These are phyloP conservation scores for Hyparrhenia diplandra DNA, from an alignment of 176 grass and related monocot genomes.

Conservation along the genomic window DNA sequence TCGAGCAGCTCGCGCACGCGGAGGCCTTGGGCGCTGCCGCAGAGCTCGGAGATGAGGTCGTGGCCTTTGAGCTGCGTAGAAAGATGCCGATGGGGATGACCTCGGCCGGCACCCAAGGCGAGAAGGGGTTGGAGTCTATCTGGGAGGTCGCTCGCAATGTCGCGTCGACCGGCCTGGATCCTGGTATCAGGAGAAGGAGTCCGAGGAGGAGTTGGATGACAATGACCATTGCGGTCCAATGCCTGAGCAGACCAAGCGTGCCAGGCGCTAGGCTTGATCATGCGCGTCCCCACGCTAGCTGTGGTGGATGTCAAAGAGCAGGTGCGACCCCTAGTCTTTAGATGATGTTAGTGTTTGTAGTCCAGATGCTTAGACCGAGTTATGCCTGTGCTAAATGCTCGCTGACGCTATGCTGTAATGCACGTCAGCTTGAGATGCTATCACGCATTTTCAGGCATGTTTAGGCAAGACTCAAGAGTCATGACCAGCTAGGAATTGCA, in stretches of 20 bases:
- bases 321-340: too few relatives aligned
- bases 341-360: too few relatives aligned
- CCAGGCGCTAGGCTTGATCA: background rate
- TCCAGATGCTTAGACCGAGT: too few relatives aligned
- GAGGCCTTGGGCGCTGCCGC: background rate
- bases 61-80: too few relatives aligned
- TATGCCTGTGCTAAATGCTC: too few relatives aligned
- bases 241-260: background rate
- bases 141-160: background rate
- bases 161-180: background rate
- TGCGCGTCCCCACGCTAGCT: background rate
- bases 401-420: too few relatives aligned
- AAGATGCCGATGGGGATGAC: background rate
- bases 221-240: too few relatives aligned
- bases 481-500: background rate
- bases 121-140: background rate
- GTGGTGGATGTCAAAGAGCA: background rate
- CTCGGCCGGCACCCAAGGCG: too few relatives aligned
- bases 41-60: background rate
- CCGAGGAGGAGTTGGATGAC: background rate
- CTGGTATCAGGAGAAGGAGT: too few relatives aligned
- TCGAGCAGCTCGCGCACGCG: constrained; percentile 21
- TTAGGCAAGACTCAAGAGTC: too few relatives aligned
- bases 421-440: too few relatives aligned
- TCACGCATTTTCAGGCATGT: too few relatives aligned